A percentile compares a stretch with the other conserved stretches of the same genome.
phyloP scores from a whole-genome alignment of 1,284 basidiomycete species.

The Apiotrichum veenhuisii region DNA sequence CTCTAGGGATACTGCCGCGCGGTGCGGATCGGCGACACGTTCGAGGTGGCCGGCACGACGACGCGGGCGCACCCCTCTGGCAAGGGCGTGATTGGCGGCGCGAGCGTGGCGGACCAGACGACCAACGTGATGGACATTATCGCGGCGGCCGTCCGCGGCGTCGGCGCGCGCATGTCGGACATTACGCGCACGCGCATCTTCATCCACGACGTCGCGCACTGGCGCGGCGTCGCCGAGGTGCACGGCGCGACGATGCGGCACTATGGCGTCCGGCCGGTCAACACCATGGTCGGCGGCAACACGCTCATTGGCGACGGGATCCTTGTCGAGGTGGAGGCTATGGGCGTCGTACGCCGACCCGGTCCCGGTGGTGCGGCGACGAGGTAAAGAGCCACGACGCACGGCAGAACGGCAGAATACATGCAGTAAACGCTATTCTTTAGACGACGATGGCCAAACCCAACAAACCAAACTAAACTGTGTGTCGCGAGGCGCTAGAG shows the following conservation, averaged over 20 bases:
- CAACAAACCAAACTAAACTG: no score
- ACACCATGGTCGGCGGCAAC: constrained; percentile 21
- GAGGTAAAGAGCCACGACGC: no score
- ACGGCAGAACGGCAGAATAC: no score
- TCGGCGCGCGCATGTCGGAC: constrained; percentile 19
- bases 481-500: no score
- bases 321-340: constrained; percentile 22
- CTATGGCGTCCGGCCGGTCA: constrained; percentile 18
- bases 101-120: constrained; percentile 13
- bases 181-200: constrained; percentile 21
- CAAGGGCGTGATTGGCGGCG: constrained; percentile 6
- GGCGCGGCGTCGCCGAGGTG: constrained; percentile 13
- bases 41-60: constrained; percentile 14
- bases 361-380: no score
- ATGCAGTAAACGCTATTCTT: no score
- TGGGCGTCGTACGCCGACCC: constrained; percentile 8
- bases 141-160: constrained; percentile 7
- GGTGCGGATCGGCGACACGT: constrained; percentile 7
- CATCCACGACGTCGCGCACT: constrained; percentile 14
- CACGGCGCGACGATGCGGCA: constrained; percentile 16
- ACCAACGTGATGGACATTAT: constrained; percentile 22
- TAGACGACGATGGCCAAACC: no score
- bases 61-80: constrained; percentile 11
- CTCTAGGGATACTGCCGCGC: constrained; percentile 9
- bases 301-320: constrained; percentile 12